These are phyloP conservation scores for Phytopythium cucurbitacearum DNA, from an alignment of 352 stramenopile species.

Conservation along the genomic window DNA sequence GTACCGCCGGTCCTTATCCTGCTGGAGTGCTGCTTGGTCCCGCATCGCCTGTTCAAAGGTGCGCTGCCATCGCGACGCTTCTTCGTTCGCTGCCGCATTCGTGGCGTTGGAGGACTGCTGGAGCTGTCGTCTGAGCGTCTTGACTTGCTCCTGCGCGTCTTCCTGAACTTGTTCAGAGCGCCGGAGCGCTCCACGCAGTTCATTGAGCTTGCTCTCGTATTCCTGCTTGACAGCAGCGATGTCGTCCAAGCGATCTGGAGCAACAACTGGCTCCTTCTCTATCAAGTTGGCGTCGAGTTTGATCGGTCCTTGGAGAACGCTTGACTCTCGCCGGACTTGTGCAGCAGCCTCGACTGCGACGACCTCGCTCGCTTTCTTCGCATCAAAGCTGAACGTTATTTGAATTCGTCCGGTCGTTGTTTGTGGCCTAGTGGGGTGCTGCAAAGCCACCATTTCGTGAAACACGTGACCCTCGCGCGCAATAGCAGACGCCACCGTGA, in stretches of 20 bases:
- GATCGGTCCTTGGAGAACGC: background rate
- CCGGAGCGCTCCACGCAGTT: slow-evolving; percentile 19
- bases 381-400: slow-evolving; percentile 59
- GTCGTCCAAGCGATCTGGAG: background rate
- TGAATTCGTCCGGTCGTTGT: slow-evolving; percentile 31
- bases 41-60: slow-evolving; percentile 45
- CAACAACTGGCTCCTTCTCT: too few relatives aligned
- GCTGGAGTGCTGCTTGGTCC: slow-evolving; percentile 40
- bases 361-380: slow-evolving; percentile 25
- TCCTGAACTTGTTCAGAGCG: slow-evolving; percentile 27
- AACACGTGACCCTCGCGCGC: slow-evolving; percentile 69
- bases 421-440: slow-evolving; percentile 19
- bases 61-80: slow-evolving; percentile 44
- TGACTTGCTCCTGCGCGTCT: slow-evolving; percentile 52
- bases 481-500: slow-evolving; percentile 69
- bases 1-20: slow-evolving; percentile 35
- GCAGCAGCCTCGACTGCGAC: background rate
- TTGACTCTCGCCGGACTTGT: background rate
- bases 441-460: slow-evolving; percentile 52
- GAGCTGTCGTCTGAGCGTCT: slow-evolving; percentile 36
- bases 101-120: slow-evolving; percentile 21
- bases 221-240: slow-evolving; percentile 9
- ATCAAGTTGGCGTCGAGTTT: too few relatives aligned
- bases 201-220: slow-evolving; percentile 12
- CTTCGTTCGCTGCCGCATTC: slow-evolving; percentile 15